Base-by-base conservation (phyloP, 78 protist genomes). In the Planoprotostelium fungivorum region DNA sequence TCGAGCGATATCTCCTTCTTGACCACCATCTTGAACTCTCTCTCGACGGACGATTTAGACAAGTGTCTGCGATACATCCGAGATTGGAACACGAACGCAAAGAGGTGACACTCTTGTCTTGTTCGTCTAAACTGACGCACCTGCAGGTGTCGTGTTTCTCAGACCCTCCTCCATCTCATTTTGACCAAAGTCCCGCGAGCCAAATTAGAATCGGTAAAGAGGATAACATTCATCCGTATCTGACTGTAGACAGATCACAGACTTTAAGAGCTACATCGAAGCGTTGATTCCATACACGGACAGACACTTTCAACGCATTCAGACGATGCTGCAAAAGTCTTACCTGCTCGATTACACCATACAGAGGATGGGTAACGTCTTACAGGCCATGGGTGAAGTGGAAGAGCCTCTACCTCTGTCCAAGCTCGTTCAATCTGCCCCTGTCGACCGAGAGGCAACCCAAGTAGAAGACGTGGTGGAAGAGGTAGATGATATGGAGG, bases 31-130 rank as follows among this genome's bases (percentile, higher is more conserved):
- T 38, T 89, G 0, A 38, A 31, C n/a, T 34, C 51, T 36, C n/a
- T 92, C 29, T 23, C 34, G 38, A 39, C 23, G 34, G 38, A 36
- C 38, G 95, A 96, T 73, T 37, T 91, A 0, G 51, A 86, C 25
- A 83, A 51, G 84, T 85, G 91, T 88, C 63, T 97, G 83, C 87
- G 88, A 38, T 96, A 38, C 86, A 63, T 94, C 28, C 88, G 96
- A 31, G 98, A 97, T 83, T 97, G 98, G 98, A 97, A 97, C 90
- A 97, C 98, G 0, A 94, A 92, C 63, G 90, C 97, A 0, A 93
- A 90, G 73, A 51, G 73, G 73, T 51, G 16, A 25, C n/a, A n/a
- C n/a, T n/a, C n/a, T n/a, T n/a, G n/a, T n/a, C n/a, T n/a, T n/a
- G n/a, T n/a, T n/a, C n/a, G n/a, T n/a, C n/a, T n/a, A n/a, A n/a